These are phyloP conservation scores for Sporothrix humicola DNA, from an alignment of 2,329 filamentous ascomycete species.

Conservation along the genomic window DNA sequence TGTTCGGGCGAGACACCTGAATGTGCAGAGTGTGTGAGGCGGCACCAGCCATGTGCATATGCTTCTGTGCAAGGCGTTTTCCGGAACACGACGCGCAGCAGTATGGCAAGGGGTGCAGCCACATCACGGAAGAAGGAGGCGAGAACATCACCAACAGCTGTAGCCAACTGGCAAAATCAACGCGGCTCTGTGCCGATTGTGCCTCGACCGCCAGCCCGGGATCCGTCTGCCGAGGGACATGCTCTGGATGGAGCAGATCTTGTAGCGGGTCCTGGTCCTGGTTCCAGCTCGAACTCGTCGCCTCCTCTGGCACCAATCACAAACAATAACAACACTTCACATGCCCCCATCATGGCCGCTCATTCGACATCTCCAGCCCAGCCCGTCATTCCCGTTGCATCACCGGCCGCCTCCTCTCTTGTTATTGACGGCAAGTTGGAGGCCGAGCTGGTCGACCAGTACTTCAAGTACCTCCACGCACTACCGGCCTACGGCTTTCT, in stretches of 20 bases:
- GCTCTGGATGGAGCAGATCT: neutral
- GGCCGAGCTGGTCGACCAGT: conserved; percentile 21
- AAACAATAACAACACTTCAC: neutral
- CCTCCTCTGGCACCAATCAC: neutral
- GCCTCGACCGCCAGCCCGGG: neutral
- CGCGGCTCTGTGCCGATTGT: neutral
- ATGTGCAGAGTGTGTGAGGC: conserved; percentile 20
- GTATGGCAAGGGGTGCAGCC: neutral
- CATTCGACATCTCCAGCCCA: neutral
- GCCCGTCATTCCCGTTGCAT: neutral
- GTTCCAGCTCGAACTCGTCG: neutral
- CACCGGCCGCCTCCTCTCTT: neutral
- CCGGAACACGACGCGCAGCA: neutral
- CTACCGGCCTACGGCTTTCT: conserved; percentile 24
- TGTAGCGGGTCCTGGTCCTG: neutral
- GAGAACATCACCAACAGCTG: neutral
- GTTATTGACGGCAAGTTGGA: conserved; percentile 6
- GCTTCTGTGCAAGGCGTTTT: neutral
- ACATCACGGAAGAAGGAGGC: neutral
- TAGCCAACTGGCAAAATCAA: neutral
- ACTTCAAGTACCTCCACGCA: conserved; percentile 19
- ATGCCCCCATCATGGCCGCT: neutral
- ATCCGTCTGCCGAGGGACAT: neutral
- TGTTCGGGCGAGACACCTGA: conserved; percentile 21
- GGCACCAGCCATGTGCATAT: conserved; percentile 3